Evolutionary conservation across 2,329 filamentous ascomycete species (phyloP).

Genomic region (Didymella lethalis): DNA sequence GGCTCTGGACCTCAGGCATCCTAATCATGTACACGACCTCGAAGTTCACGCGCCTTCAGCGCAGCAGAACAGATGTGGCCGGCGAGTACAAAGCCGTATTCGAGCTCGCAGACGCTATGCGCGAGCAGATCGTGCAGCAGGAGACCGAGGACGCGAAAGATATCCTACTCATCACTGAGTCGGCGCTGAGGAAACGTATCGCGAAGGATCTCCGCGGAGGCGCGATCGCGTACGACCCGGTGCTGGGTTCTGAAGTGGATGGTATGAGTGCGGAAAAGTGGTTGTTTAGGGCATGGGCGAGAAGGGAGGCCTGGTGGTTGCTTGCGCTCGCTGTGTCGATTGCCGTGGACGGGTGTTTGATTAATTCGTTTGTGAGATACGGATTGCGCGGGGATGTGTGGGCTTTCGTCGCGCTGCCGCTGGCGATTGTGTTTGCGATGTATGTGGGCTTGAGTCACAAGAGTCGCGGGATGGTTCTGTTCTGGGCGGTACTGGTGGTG

Average conservation of each 20-base stretch:
- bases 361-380: not conserved
- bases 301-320: slow-evolving; percentile 10
- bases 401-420: not conserved
- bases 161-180: not conserved
- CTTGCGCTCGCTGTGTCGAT: not conserved
- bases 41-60: slow-evolving; percentile 11
- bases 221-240: slow-evolving; percentile 25
- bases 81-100: slow-evolving; percentile 30
- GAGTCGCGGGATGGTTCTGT: slow-evolving; percentile 10
- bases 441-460: slow-evolving; percentile 7
- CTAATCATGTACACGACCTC: slow-evolving; percentile 20
- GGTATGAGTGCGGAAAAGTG: not conserved
- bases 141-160: slow-evolving; percentile 1
- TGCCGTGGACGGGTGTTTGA: not conserved
- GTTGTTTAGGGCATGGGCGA: slow-evolving; percentile 2
- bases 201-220: slow-evolving; percentile 13
- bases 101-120: slow-evolving; percentile 29
- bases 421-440: slow-evolving; percentile 10
- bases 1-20: slow-evolving; percentile 27
- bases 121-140: slow-evolving; percentile 9
- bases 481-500: slow-evolving; percentile 5
- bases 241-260: not conserved
- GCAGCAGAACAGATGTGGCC: slow-evolving; percentile 8
- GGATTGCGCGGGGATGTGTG: not conserved
- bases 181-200: slow-evolving; percentile 1